Evolutionary conservation across 306 rosid species (phyloP).

Genomic region (Parietaria judaica): DNA sequence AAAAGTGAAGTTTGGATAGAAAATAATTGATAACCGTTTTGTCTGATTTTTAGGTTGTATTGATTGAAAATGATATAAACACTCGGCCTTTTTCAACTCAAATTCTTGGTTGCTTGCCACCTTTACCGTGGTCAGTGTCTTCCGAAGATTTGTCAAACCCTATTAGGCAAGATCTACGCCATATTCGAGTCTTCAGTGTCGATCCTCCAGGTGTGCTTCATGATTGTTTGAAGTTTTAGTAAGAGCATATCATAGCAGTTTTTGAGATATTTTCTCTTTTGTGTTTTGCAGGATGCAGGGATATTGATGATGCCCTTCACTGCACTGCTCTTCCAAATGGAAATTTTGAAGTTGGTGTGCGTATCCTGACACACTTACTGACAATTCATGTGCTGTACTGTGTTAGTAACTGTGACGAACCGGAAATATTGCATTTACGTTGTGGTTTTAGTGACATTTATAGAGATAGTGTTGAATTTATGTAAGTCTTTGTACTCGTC

Average conservation of each 20-base stretch:
- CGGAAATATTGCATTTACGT: not conserved
- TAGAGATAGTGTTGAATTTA: not conserved
- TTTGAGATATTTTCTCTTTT: constrained; percentile 17
- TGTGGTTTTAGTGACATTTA: constrained; percentile 1
- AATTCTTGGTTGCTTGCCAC: constrained; percentile 93
- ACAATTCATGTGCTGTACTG: not conserved
- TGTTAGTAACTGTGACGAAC: not conserved
- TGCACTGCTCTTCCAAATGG: constrained; percentile 90
- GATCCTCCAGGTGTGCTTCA: constrained; percentile 86
- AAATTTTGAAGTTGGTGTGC: constrained; percentile 96
- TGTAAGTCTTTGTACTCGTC: not conserved
- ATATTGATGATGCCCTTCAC: constrained; percentile 96
- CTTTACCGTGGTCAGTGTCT: constrained; percentile 91
- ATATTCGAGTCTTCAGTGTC: constrained; percentile 69
- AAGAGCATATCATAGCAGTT: not conserved
- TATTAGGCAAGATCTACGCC: constrained; percentile 74
- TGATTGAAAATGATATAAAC: constrained; percentile 95
- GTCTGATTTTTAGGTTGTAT: constrained; percentile 64
- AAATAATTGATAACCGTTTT: constrained; percentile 7
- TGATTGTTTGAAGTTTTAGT: not conserved
- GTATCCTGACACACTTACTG: constrained; percentile 52
- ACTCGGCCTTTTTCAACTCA: constrained; percentile 87
- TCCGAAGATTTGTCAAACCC: constrained; percentile 68
- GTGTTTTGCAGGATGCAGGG: constrained; percentile 75
- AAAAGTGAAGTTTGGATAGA: constrained; percentile 3